Conservation (phyloP, 768 basidiomycete species). For the Trametes meyenii region DNA sequence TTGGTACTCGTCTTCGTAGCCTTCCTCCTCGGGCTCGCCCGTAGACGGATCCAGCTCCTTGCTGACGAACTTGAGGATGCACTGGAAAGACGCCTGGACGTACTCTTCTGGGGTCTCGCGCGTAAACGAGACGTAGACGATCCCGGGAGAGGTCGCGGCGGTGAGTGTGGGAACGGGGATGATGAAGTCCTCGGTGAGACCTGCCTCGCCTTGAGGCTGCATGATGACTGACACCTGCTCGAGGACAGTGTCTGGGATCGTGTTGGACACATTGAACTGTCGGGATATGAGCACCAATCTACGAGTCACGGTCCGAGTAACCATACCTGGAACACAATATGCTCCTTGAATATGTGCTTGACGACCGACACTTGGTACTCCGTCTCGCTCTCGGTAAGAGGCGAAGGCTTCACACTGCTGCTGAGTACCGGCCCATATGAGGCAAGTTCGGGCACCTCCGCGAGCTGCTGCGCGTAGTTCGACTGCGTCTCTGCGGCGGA, state of each 20-base stretch:
- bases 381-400: conserved; percentile 94
- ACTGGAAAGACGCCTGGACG: conserved; percentile 82
- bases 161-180: conserved; percentile 78
- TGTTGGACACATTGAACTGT: conserved; percentile 97
- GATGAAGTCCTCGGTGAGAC: conserved; percentile 92
- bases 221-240: conserved; percentile 95
- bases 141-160: conserved; percentile 71
- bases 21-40: conserved; percentile 95
- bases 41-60: conserved; percentile 97
- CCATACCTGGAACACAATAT: conserved; percentile 93
- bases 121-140: conserved; percentile 93
- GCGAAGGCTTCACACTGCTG: conserved; percentile 76
- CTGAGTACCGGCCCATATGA: conserved; percentile 86
- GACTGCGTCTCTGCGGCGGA: conserved; percentile 88
- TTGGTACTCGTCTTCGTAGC: conserved; percentile 99
- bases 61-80: conserved; percentile 91
- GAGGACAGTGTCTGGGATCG: conserved; percentile 91
- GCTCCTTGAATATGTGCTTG: conserved; percentile 95
- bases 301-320: not conserved
- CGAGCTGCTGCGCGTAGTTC: conserved; percentile 81
- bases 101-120: conserved; percentile 79
- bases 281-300: not conserved
- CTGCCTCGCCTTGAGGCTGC: conserved; percentile 74
- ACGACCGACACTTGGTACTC: conserved; percentile 97
- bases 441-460: conserved; percentile 83